phyloP scores from a whole-genome alignment of 1,284 basidiomycete species.

The Melampsora larici-populina region DNA sequence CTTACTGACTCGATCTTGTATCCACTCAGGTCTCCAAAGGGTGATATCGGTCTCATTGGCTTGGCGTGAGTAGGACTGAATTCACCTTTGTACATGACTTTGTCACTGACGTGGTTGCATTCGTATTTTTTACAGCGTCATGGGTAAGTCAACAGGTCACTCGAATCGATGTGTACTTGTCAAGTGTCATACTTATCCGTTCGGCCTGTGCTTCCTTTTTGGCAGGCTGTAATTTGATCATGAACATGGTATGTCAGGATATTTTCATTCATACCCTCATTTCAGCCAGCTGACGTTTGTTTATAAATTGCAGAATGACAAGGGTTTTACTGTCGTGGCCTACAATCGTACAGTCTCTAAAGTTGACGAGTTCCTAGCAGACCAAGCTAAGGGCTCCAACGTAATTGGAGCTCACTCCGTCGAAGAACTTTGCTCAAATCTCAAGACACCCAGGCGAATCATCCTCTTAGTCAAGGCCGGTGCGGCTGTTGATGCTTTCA shows the following conservation, averaged over 20 bases:
- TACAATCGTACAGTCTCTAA: conserved; percentile 97
- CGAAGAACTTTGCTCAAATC: conserved; percentile 69
- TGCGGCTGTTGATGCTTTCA: conserved; percentile 63
- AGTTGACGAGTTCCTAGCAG: conserved; percentile 89
- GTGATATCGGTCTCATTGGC: conserved; percentile 42
- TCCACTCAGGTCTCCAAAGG: conserved; percentile 11
- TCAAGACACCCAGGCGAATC: conserved; percentile 68
- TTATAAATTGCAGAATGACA: conserved; percentile 67
- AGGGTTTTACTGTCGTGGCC: conserved; percentile 93
- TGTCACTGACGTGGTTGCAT: not conserved
- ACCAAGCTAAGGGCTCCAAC: conserved; percentile 88
- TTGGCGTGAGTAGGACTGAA: conserved; percentile 37
- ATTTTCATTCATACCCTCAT: not conserved
- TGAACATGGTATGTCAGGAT: conserved; percentile 36
- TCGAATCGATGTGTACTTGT: conserved; percentile 16
- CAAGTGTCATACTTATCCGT: conserved; percentile 1
- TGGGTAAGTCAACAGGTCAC: not conserved
- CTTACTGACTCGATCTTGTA: conserved; percentile 1
- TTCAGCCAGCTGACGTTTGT: not conserved
- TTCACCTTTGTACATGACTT: not conserved
- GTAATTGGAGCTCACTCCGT: conserved; percentile 86
- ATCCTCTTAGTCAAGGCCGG: conserved; percentile 83
- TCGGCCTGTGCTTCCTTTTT: not conserved
- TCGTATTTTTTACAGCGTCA: not conserved
- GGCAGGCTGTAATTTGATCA: conserved; percentile 40